A percentile compares a stretch with the other conserved stretches of the same genome.
These are phyloP conservation scores for Solanum chilense DNA, from an alignment of 257 asterid genomes.

Conservation along the genomic window DNA sequence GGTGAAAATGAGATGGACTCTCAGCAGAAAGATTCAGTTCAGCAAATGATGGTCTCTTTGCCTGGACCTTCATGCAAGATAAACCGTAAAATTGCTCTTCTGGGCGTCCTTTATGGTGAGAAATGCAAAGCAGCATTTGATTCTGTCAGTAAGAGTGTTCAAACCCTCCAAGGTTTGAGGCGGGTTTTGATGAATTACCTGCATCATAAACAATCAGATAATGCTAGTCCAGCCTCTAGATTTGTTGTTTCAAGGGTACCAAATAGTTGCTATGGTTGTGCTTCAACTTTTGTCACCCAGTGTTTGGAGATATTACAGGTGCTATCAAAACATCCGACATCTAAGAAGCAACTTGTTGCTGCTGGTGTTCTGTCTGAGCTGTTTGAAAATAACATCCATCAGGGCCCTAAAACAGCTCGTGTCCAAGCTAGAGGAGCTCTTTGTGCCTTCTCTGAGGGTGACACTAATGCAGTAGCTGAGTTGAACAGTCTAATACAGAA, in stretches of 20 bases:
- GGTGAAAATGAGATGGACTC: slow-evolving; percentile 99
- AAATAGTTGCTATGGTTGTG: slow-evolving; percentile 98
- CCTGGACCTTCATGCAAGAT: slow-evolving; percentile 99
- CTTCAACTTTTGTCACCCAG: slow-evolving; percentile 84
- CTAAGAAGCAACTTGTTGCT: slow-evolving; percentile 88
- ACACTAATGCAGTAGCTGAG: slow-evolving; percentile 77
- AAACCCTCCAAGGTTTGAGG: slow-evolving; percentile 97
- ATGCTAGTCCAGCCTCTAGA: slow-evolving; percentile 62
- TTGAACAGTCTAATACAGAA: slow-evolving; percentile 78
- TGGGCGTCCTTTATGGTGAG: slow-evolving; percentile 98
- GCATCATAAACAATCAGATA: slow-evolving; percentile 87
- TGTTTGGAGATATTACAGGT: slow-evolving; percentile 93
- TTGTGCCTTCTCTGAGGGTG: slow-evolving; percentile 98
- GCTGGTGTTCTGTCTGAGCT: slow-evolving; percentile 90
- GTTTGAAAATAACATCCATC: slow-evolving; percentile 96
- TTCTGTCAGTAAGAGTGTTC: slow-evolving; percentile 98
- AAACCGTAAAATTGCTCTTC: slow-evolving; percentile 98
- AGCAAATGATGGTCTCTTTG: slow-evolving; percentile 98
- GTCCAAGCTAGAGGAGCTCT: slow-evolving; percentile 97
- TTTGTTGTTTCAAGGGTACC: slow-evolving; percentile 85
- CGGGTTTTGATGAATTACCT: slow-evolving; percentile 86
- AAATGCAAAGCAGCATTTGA: slow-evolving; percentile 99
- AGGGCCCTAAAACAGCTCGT: slow-evolving; percentile 97
- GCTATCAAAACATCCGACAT: slow-evolving; percentile 68
- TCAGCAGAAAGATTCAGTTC: slow-evolving; percentile 99